Evolutionary conservation across 2,329 filamentous ascomycete species (phyloP), one percentile per base, ranked within the genome.

Genomic region (Sclerotinia sclerotiorum): DNA sequence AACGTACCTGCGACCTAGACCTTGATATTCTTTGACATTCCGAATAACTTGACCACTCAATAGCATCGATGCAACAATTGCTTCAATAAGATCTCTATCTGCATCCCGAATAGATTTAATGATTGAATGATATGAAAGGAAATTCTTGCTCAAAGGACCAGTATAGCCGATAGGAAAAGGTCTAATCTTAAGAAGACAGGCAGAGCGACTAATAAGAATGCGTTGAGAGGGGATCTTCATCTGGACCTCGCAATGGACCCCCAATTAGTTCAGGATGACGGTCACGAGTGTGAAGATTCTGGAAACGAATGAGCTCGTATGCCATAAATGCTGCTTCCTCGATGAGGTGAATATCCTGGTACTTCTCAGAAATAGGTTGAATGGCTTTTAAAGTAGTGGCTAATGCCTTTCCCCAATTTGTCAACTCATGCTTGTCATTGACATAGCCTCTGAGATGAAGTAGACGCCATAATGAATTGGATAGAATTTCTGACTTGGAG

Each of bases 161-260:
- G 94, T 97, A 79, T 97, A 99, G 42, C 95, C 95, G 73, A 94
- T 94, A 4, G 86, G 84, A 74, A 92, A 87, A 78, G 99, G 95
- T 44, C 89, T 87, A 70, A 98, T 84, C 76, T 91, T 92, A 64
- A 93, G 86, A 69, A 98, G 83, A 65, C 91, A 93, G 19, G 94
- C 92, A 70, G 94, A 90, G 51, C 95, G 90, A 73, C 93, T 95
- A 74, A 98, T 88, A 56, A 99, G 84, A 67, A 95, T 85, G n/a
- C n/a, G n/a, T n/a, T n/a, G n/a, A n/a, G n/a, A n/a, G n/a, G n/a
- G n/a, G n/a, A n/a, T n/a, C 93, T 52, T 91, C 87, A 5, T 91
- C 91, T 77, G 78, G 80, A 55, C 84, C 84, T 73, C 84, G 85
- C 69, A 85, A 81, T 19, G 87, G 85, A 29, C 84, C 79, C 39